phyloP scores from a whole-genome alignment of 768 basidiomycete genomes.

The Termitomyces sp. region DNA sequence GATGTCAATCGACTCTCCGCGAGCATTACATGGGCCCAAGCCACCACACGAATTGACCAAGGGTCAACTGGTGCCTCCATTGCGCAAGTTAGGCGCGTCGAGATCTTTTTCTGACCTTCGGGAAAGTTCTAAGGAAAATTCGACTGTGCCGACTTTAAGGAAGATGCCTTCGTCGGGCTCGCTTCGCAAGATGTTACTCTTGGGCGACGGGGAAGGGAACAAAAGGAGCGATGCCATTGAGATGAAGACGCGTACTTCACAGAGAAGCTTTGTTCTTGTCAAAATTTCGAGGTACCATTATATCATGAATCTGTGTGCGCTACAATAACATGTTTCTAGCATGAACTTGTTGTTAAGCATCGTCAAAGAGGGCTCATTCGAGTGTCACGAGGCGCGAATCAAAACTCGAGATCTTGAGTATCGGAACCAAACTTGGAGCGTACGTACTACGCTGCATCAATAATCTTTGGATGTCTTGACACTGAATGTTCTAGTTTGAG shows the following conservation, averaged over 20 bases:
- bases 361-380: constrained; percentile 81
- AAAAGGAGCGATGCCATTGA: constrained; percentile 61
- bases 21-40: constrained; percentile 26
- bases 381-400: constrained; percentile 76
- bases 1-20: constrained; percentile 52
- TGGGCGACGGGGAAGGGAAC: constrained; percentile 13
- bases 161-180: constrained; percentile 40
- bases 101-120: constrained; percentile 72
- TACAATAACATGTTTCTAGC: constrained; percentile 29
- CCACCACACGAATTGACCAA: constrained; percentile 4
- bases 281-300: constrained; percentile 59
- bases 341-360: constrained; percentile 74
- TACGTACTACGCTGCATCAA: constrained; percentile 33
- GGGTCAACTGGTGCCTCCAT: constrained; percentile 31
- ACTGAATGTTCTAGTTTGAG: constrained; percentile 53
- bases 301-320: neutral
- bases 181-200: constrained; percentile 21
- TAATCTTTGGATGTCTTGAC: constrained; percentile 4
- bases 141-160: constrained; percentile 26
- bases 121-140: constrained; percentile 29
- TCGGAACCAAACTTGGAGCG: constrained; percentile 80
- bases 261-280: constrained; percentile 83
- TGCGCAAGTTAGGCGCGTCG: constrained; percentile 55
- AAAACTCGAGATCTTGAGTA: constrained; percentile 79
- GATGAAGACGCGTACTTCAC: constrained; percentile 77